These are phyloP conservation scores for Ramaria rubella DNA, from an alignment of 768 basidiomycete species.

Conservation along the genomic window DNA sequence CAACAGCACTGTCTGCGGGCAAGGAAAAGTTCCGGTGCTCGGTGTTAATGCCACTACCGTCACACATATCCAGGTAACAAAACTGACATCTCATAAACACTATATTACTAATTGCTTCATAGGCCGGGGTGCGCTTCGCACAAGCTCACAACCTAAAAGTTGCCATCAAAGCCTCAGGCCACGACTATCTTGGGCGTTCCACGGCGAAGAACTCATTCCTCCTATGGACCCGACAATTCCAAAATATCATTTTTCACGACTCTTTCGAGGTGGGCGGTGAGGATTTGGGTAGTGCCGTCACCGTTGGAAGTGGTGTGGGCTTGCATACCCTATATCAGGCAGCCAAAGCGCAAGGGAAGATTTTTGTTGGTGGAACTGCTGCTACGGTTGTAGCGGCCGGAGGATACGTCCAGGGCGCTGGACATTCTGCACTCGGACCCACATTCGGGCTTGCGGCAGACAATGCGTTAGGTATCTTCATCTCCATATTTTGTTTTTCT, in stretches of 20 bases:
- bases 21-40: slow-evolving; percentile 28
- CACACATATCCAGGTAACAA: slow-evolving; percentile 26
- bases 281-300: slow-evolving; percentile 23
- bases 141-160: slow-evolving; percentile 25
- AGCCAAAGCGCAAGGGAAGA: slow-evolving; percentile 18
- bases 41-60: slow-evolving; percentile 25
- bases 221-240: slow-evolving; percentile 35
- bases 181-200: slow-evolving; percentile 41
- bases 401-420: slow-evolving; percentile 29
- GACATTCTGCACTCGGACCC: slow-evolving; percentile 24
- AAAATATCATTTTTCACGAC: slow-evolving; percentile 27
- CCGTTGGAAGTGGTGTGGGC: slow-evolving; percentile 25
- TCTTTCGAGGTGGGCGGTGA: slow-evolving; percentile 13
- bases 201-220: slow-evolving; percentile 35
- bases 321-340: slow-evolving; percentile 19
- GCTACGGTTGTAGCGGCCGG: slow-evolving; percentile 26
- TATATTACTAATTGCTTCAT: not conserved
- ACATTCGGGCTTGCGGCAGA: slow-evolving; percentile 24
- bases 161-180: slow-evolving; percentile 29
- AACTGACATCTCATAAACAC: not conserved
- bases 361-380: slow-evolving; percentile 23
- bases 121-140: slow-evolving; percentile 28
- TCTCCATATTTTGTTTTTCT: not conserved
- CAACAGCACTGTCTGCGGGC: slow-evolving; percentile 22
- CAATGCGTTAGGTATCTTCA: slow-evolving; percentile 21